phyloP scores from a whole-genome alignment of 2,329 filamentous ascomycete species.

The Sordariomycetes sp. region DNA sequence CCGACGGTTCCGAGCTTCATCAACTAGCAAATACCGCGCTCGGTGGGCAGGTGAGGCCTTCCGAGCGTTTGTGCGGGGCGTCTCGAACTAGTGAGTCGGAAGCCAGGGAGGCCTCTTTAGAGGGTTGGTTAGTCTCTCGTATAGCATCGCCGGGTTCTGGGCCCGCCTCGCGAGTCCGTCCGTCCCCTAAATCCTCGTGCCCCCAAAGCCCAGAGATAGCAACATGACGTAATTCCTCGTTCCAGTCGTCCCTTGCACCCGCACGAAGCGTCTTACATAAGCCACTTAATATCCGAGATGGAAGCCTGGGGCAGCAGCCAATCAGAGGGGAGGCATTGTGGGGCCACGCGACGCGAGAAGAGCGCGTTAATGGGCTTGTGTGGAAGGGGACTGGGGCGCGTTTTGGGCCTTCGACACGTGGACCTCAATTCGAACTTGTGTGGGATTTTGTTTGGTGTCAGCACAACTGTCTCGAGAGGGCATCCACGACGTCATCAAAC shows the following conservation, averaged over 20 bases:
- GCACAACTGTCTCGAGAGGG: background rate
- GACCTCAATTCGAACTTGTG: background rate
- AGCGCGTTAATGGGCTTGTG: background rate
- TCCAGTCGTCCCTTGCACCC: background rate
- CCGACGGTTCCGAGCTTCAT: too few relatives aligned
- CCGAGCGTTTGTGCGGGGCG: too few relatives aligned
- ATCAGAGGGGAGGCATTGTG: background rate
- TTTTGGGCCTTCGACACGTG: background rate
- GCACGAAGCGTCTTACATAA: background rate
- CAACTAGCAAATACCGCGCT: too few relatives aligned
- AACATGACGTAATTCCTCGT: background rate
- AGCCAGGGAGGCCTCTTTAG: too few relatives aligned
- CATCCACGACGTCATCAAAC: background rate
- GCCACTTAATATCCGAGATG: background rate
- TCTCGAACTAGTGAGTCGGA: too few relatives aligned
- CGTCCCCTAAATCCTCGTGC: background rate
- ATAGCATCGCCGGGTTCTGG: too few relatives aligned
- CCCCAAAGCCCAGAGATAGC: background rate
- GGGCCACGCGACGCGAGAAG: slow-evolving; percentile 2
- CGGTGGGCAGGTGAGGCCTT: too few relatives aligned
- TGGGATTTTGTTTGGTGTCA: background rate
- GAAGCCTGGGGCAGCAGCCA: background rate
- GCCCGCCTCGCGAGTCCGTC: background rate
- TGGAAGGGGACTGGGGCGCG: background rate
- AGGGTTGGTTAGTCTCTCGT: too few relatives aligned